Evolutionary conservation across 257 asterid genomes (phyloP).

Genomic region (Solanum paucissectum): DNA sequence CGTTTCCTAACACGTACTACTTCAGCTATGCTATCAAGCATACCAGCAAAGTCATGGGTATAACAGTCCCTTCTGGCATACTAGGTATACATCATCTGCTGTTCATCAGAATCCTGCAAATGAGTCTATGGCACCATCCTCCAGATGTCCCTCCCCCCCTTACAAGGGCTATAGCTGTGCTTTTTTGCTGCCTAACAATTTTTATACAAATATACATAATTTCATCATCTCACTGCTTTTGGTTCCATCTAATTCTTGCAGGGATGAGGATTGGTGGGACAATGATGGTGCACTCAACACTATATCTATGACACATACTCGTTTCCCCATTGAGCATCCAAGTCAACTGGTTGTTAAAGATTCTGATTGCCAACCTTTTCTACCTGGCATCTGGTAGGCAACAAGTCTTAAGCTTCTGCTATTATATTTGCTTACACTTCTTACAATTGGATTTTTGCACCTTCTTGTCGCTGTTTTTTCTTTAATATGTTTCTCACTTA

Average conservation of each 20-base stretch:
- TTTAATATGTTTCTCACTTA: not conserved
- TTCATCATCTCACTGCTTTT: not conserved
- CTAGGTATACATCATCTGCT: constrained; percentile 69
- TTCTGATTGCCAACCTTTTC: constrained; percentile 78
- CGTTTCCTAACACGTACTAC: no score
- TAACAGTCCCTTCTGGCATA: constrained; percentile 61
- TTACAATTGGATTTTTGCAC: not conserved
- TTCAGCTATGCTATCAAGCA: no score
- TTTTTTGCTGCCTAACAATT: not conserved
- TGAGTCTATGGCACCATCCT: constrained; percentile 81
- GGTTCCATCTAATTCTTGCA: constrained; percentile 3
- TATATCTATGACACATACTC: constrained; percentile 92
- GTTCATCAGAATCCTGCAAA: constrained; percentile 78
- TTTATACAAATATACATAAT: not conserved
- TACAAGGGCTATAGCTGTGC: constrained; percentile 43
- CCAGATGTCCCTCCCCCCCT: constrained; percentile 65
- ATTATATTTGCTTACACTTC: not conserved
- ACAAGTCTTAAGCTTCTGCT: not conserved
- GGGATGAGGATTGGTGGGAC: constrained; percentile 98
- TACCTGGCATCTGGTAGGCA: constrained; percentile 90
- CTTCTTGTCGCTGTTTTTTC: not conserved
- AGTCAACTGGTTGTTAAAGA: constrained; percentile 49
- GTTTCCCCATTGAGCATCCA: constrained; percentile 80
- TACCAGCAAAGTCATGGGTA: no score
- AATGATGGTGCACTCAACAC: constrained; percentile 97